These are phyloP conservation scores for Raffaelea ambrosiae DNA, from an alignment of 2,329 filamentous ascomycete species.

Conservation along the genomic window DNA sequence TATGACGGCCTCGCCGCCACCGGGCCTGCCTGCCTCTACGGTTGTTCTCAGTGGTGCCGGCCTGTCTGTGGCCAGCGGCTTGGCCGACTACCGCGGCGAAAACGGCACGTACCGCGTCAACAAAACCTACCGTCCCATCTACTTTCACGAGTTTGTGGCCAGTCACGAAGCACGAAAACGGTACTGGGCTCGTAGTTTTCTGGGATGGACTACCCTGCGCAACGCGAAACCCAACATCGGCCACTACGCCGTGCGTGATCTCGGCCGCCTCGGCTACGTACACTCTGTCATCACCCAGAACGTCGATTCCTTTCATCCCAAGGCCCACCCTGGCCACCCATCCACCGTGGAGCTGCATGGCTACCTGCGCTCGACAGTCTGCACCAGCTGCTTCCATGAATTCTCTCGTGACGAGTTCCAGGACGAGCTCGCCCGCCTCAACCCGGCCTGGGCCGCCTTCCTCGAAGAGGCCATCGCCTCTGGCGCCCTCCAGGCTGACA, in stretches of 20 bases:
- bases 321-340: slow-evolving; percentile 63
- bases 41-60: slow-evolving; percentile 69
- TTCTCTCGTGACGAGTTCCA: slow-evolving; percentile 70
- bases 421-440: slow-evolving; percentile 62
- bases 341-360: slow-evolving; percentile 80
- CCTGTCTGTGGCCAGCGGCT: slow-evolving; percentile 83
- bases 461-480: slow-evolving; percentile 61
- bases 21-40: slow-evolving; percentile 36
- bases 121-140: slow-evolving; percentile 83
- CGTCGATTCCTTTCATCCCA: slow-evolving; percentile 86
- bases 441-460: slow-evolving; percentile 78
- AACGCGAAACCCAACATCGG: slow-evolving; percentile 71
- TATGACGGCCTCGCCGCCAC: slow-evolving; percentile 52
- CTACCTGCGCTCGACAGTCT: slow-evolving; percentile 74
- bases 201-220: slow-evolving; percentile 80
- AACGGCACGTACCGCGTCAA: slow-evolving; percentile 92
- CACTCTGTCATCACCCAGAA: slow-evolving; percentile 85
- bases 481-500: slow-evolving; percentile 70
- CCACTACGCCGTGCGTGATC: slow-evolving; percentile 66
- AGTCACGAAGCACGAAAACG: slow-evolving; percentile 80
- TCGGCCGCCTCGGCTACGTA: slow-evolving; percentile 65
- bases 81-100: slow-evolving; percentile 84
- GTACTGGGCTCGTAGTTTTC: slow-evolving; percentile 92
- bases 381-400: slow-evolving; percentile 67
- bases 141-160: slow-evolving; percentile 78